phyloP scores from a whole-genome alignment of 768 basidiomycete genomes.

The Hericium alpestre region DNA sequence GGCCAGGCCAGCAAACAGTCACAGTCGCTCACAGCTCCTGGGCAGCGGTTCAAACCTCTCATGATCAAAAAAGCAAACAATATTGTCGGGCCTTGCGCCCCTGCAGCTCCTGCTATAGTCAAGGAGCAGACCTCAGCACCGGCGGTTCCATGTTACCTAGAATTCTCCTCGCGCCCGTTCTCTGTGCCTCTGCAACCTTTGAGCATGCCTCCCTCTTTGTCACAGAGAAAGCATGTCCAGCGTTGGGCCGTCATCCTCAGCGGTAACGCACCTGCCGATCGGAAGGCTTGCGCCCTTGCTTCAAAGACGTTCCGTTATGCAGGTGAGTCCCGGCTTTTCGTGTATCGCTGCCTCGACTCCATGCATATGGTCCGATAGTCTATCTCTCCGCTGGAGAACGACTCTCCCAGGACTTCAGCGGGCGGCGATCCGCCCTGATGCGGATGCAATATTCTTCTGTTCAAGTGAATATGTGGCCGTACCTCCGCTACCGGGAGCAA shows the following conservation, averaged over 20 bases:
- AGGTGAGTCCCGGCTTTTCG: constrained; percentile 26
- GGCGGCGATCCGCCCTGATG: constrained; percentile 34
- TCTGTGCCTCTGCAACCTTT: constrained; percentile 28
- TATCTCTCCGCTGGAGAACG: constrained; percentile 50
- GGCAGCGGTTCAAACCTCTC: constrained; percentile 23
- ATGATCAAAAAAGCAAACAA: constrained; percentile 3
- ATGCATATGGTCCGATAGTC: constrained; percentile 30
- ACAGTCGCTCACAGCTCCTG: background rate
- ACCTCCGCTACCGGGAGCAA: constrained; percentile 39
- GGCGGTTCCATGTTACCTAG: constrained; percentile 19
- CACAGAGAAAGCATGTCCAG: constrained; percentile 46
- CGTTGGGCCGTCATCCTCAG: constrained; percentile 45
- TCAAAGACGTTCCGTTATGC: constrained; percentile 57
- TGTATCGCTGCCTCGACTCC: background rate
- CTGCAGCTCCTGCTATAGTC: too few species aligned
- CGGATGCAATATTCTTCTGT: constrained; percentile 25
- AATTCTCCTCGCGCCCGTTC: constrained; percentile 21
- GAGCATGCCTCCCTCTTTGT: constrained; percentile 45
- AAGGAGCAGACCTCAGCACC: background rate
- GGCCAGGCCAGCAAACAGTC: constrained; percentile 5
- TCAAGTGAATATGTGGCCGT: constrained; percentile 63
- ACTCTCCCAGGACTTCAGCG: constrained; percentile 36
- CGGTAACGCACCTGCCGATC: constrained; percentile 32
- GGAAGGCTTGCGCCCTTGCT: constrained; percentile 37
- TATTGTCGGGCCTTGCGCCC: too few species aligned